Base-by-base conservation (phyloP, 495 filamentous ascomycete species). In the Filosporella fistucella region DNA sequence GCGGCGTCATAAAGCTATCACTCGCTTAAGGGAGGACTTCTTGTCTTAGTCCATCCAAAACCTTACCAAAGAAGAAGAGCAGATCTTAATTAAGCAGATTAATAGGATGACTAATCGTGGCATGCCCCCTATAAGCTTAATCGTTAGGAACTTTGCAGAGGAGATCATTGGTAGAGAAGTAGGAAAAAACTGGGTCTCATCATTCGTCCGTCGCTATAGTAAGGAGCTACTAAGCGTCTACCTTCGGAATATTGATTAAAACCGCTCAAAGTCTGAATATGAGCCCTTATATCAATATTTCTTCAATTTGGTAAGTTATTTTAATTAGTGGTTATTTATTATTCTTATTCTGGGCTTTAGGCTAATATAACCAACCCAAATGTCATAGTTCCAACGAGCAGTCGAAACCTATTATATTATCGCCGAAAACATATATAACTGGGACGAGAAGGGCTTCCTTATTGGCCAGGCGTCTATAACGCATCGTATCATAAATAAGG, bases 401-500 rank as follows among this genome's bases (percentile, higher is more conserved):
- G 16, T 47, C n/a, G 33, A 36, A 39, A 47, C 9, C 22, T 47
- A 47, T 29, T 14, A 39, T 11, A 9, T 47, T 18, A 36, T 21
- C 4, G 44, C 17, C 12, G 44, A 47, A 16, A 39, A 47, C 18
- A 25, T 47, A n/a, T 47, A 47, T 30, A 47, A 47, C 20, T 18
- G 4, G 12, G 33, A 47, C 20, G 33, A 47, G 44, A 47, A 36
- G 25, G 33, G 44, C 13, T 47, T 47, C 20, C n/a, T 47, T 6
- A 18, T 47, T 17, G 21, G 12, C 56, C 61, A 35, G 5, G 17
- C 26, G 4, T 14, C 4, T 39, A 38, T 14, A 54, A 59, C 43
- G 56, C 64, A 48, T 29, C 9, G 34, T 9, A 37, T 37, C 17
- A 37, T 37, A 37, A 37, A 10, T 9, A 10, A 7, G 17, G 16